phyloP scores from a whole-genome alignment of 495 filamentous ascomycete genomes.

The Penicillium canariense region DNA sequence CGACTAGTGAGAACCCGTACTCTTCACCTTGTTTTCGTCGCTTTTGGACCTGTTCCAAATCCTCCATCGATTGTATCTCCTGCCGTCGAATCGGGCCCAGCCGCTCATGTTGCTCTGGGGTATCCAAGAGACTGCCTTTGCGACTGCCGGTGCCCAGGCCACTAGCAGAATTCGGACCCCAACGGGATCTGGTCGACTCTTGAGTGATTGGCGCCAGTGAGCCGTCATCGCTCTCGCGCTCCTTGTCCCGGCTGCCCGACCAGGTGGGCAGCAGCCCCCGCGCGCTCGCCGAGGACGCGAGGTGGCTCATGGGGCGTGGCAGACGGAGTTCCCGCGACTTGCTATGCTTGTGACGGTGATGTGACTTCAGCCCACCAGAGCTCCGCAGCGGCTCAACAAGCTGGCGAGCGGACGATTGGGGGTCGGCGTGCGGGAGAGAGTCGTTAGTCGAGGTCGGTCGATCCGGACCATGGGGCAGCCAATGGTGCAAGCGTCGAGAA shows the following conservation, averaged over 20 bases:
- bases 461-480: neutral
- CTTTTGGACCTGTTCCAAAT: conserved; percentile 40
- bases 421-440: neutral
- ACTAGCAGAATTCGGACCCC: conserved; percentile 35
- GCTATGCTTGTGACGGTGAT: conserved; percentile 33
- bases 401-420: neutral
- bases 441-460: neutral
- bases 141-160: conserved; percentile 26
- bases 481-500: neutral
- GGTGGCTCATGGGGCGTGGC: conserved; percentile 38
- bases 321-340: conserved; percentile 40
- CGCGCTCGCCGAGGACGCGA: conserved; percentile 35
- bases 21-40: conserved; percentile 46
- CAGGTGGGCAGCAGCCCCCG: conserved; percentile 37
- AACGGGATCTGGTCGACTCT: conserved; percentile 35
- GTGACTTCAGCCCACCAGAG: conserved; percentile 20
- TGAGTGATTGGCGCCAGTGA: conserved; percentile 32
- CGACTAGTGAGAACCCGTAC: conserved; percentile 27
- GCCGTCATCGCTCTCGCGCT: conserved; percentile 34
- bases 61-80: conserved; percentile 40
- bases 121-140: conserved; percentile 34
- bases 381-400: conserved; percentile 18
- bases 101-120: conserved; percentile 30
- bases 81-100: conserved; percentile 30
- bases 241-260: conserved; percentile 33